Percentiles rank a stretch among this genome's conserved stretches.
phyloP scores from a whole-genome alignment of 345 rosid genomes.

The Streptanthus diversifolius region DNA sequence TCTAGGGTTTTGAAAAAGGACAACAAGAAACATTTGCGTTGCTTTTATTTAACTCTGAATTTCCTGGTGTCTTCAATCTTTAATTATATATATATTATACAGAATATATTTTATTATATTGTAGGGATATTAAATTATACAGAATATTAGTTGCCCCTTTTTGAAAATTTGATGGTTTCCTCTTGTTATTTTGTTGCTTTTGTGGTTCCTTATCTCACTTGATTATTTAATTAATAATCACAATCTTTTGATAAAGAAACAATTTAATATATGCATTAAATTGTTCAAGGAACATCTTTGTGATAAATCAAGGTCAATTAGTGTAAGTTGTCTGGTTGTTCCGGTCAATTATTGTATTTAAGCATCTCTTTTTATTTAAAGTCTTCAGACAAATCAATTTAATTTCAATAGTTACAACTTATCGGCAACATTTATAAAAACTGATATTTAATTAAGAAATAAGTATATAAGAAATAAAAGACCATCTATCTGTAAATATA shows the following conservation, averaged over 20 bases:
- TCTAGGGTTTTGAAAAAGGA: conserved; percentile 60
- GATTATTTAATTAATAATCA: conserved; percentile 27
- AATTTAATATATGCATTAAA: neutral
- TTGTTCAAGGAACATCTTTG: neutral
- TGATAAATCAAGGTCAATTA: conserved; percentile 19
- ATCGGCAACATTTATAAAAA: neutral
- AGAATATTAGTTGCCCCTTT: conserved; percentile 39
- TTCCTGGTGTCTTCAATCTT: conserved; percentile 31
- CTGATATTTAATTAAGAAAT: neutral
- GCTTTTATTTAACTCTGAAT: conserved; percentile 38
- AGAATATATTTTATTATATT: conserved; percentile 7
- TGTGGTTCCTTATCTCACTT: conserved; percentile 49
- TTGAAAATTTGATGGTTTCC: conserved; percentile 60
- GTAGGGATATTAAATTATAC: conserved; percentile 26
- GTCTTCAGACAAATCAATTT: neutral
- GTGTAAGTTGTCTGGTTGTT: conserved; percentile 26
- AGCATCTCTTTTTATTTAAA: neutral
- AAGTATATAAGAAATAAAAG: neutral
- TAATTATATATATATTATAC: conserved; percentile 33
- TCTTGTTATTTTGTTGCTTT: conserved; percentile 65
- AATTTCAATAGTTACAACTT: neutral
- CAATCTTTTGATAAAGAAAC: neutral
- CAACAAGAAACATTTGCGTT: conserved; percentile 62
- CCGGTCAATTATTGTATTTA: conserved; percentile 13
- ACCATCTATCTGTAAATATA: neutral